Evolutionary conservation across 2,329 filamentous ascomycete species (phyloP).

Genomic region (Claviceps capensis): DNA sequence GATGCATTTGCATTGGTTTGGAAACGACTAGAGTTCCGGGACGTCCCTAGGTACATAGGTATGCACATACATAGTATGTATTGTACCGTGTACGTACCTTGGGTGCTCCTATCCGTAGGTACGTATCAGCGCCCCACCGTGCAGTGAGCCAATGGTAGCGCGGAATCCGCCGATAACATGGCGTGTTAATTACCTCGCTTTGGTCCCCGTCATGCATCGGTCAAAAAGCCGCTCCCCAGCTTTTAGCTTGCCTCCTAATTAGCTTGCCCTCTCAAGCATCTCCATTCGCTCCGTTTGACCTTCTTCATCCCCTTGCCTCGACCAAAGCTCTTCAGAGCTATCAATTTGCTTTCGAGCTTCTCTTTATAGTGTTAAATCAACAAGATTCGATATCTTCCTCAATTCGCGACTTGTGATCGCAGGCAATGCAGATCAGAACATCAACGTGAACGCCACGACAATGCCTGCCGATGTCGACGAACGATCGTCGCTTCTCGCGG

Average conservation of each 20-base stretch:
- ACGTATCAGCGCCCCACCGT: too few relatives aligned
- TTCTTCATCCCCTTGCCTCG: neutral
- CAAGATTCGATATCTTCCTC: neutral
- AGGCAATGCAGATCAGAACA: neutral
- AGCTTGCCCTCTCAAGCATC: neutral
- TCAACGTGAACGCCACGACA: conserved; percentile 4
- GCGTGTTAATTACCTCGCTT: neutral
- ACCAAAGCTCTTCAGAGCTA: neutral
- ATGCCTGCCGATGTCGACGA: conserved; percentile 30
- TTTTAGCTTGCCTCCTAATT: too few relatives aligned
- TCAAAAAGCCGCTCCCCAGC: neutral
- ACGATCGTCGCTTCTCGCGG: conserved; percentile 29
- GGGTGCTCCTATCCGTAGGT: neutral
- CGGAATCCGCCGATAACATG: neutral
- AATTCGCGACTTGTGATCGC: neutral
- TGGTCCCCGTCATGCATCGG: neutral
- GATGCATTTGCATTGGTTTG: too few relatives aligned
- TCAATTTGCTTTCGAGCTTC: neutral
- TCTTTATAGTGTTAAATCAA: too few relatives aligned
- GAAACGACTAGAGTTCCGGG: too few relatives aligned
- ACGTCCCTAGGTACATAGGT: neutral
- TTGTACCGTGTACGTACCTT: neutral
- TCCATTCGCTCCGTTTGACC: neutral
- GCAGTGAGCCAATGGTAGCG: neutral
- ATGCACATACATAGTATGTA: too few relatives aligned